Base-by-base conservation (phyloP, 2,329 filamentous ascomycete genomes). In the Fonsecaea erecta region DNA sequence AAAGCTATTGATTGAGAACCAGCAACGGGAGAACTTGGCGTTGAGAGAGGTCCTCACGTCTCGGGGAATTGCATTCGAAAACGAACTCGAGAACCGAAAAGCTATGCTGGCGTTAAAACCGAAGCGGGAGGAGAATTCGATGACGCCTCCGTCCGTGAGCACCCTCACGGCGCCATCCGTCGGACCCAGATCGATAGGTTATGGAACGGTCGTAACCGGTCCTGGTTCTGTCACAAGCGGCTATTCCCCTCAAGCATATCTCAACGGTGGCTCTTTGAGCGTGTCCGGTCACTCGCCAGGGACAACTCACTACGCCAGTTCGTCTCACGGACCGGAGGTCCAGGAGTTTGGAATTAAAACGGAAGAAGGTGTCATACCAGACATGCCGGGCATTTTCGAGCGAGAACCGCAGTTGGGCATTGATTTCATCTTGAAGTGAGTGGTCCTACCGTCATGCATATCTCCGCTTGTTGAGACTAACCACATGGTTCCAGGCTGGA, bases 21-120 rank as follows among this genome's bases (percentile, higher is more conserved):
- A 93, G 8, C 84, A 86, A 52, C 88, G 92, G 61, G 94, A 98
- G 78, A 97, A 96, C 74, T 85, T 85, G 51, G 86, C 90, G 60
- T 82, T 99, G 60, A 90, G 83, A 72, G 84, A 87, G 55, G 80
- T 88, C 1, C 81, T 89, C 6, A 78, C 80, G 51, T 79, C 82
- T 11, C 84, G 88, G 71, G 86, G 86, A 63, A 86, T 89, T 68
- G 75, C 80, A 26, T 85, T 83, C 72, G 85, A 86, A 67, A 75
- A 81, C 7, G 80, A 81, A 59, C 68, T 81, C 11, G 75, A 79
- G 60, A 75, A 74, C 18, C 77, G 77, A 63, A 77, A 74, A 53
- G 72, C 73, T 24, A 62, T 63, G 34, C 64, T 69, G 9, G 61
- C 59, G 11, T 66, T 71, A 65, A 67, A 61, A 46, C 32, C 67